Conservation (phyloP, 176 grass and related monocot species). For the Avena insularis region DNA sequence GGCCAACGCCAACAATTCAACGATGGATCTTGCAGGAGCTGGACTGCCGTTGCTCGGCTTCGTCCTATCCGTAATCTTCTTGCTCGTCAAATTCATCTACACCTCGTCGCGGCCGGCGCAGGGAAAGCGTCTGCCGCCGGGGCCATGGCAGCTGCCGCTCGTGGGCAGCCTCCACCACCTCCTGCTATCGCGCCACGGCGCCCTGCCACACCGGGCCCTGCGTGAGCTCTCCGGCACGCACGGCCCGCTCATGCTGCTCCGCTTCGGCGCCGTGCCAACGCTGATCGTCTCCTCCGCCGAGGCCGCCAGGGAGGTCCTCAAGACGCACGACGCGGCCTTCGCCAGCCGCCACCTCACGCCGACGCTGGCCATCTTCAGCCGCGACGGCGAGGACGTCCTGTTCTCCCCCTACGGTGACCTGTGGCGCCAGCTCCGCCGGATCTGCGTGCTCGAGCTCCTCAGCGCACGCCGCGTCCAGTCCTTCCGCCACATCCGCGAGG, state of each 20-base stretch:
- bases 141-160: background rate
- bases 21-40: background rate
- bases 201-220: background rate
- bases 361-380: conserved; percentile 4
- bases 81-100: background rate
- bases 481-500: conserved; percentile 15
- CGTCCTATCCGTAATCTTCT: background rate
- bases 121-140: background rate
- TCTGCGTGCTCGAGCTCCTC: conserved; percentile 3
- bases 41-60: background rate
- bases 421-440: background rate
- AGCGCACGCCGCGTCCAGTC: background rate
- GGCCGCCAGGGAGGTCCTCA: background rate
- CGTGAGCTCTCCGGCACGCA: background rate
- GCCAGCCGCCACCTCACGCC: conserved; percentile 2
- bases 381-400: background rate
- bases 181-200: background rate
- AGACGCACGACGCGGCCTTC: background rate
- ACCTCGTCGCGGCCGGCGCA: background rate
- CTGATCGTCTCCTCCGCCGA: background rate
- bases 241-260: background rate
- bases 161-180: conserved; percentile 1
- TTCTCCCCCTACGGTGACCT: background rate
- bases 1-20: background rate
- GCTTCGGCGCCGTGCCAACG: conserved; percentile 6